These are phyloP conservation scores for Aspergillus heteromorphus DNA, from an alignment of 495 filamentous ascomycete genomes.

Conservation along the genomic window DNA sequence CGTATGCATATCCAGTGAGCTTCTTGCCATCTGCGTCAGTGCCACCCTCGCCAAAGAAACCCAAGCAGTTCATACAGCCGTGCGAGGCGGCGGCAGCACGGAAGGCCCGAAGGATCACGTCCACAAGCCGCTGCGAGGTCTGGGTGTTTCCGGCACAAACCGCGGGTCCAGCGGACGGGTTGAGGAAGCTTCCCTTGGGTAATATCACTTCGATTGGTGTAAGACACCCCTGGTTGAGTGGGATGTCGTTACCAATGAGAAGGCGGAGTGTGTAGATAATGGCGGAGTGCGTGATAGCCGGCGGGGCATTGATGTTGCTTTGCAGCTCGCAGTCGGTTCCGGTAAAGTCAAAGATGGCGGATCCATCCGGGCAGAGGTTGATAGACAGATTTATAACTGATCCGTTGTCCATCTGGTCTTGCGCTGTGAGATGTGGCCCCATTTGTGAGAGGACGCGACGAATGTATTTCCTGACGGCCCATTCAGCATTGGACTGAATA, in stretches of 20 bases:
- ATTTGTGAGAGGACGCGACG: conserved; percentile 65
- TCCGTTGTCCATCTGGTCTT: conserved; percentile 93
- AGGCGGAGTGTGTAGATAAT: conserved; percentile 71
- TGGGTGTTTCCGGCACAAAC: conserved; percentile 65
- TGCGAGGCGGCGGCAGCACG: conserved; percentile 79
- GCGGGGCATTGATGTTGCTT: conserved; percentile 83
- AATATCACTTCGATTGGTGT: conserved; percentile 76
- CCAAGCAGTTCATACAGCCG: conserved; percentile 77
- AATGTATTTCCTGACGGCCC: conserved; percentile 71
- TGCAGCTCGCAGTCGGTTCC: conserved; percentile 84
- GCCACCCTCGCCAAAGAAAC: conserved; percentile 34
- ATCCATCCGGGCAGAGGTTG: conserved; percentile 74
- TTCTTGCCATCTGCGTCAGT: conserved; percentile 21
- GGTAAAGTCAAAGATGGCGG: conserved; percentile 84
- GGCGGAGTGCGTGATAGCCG: conserved; percentile 82
- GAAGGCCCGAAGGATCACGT: conserved; percentile 84
- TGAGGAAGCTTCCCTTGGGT: conserved; percentile 71
- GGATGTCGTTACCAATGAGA: conserved; percentile 83
- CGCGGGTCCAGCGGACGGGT: conserved; percentile 77
- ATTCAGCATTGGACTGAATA: conserved; percentile 88
- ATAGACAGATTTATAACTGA: conserved; percentile 80
- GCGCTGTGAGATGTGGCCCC: conserved; percentile 68
- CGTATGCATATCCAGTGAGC: conserved; percentile 70
- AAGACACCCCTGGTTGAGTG: conserved; percentile 89
- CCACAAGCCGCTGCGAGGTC: conserved; percentile 81